phyloP scores from a whole-genome alignment of 164 flowering plant genomes.

The Sedum album region DNA sequence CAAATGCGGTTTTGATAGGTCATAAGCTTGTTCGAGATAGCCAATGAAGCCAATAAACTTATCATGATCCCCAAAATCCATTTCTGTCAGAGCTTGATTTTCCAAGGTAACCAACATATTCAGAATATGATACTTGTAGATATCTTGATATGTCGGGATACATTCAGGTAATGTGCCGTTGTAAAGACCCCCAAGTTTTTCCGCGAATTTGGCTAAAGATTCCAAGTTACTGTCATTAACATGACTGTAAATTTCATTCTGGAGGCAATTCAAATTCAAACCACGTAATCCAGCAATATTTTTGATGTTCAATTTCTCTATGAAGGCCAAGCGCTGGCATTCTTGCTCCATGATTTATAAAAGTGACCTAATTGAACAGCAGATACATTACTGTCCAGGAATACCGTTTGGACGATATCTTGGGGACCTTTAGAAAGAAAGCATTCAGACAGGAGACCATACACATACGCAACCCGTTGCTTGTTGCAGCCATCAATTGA shows the following conservation, averaged over 20 bases:
- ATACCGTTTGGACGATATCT: slow-evolving; percentile 15
- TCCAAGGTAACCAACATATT: slow-evolving; percentile 39
- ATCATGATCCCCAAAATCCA: slow-evolving; percentile 29
- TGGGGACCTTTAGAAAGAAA: slow-evolving; percentile 30
- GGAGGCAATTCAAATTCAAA: slow-evolving; percentile 50
- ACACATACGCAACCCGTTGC: slow-evolving; percentile 61
- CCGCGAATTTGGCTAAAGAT: slow-evolving; percentile 71
- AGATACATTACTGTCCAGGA: slow-evolving; percentile 15
- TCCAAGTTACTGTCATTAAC: slow-evolving; percentile 57
- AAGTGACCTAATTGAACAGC: slow-evolving; percentile 30
- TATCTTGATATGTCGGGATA: slow-evolving; percentile 58
- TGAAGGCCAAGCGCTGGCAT: slow-evolving; percentile 59
- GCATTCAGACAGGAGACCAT: slow-evolving; percentile 61
- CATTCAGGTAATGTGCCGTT: slow-evolving; percentile 29
- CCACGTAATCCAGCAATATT: slow-evolving; percentile 62
- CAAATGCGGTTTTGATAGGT: slow-evolving; percentile 36
- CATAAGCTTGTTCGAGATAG: slow-evolving; percentile 69
- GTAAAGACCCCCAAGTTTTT: slow-evolving; percentile 36
- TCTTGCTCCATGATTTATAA: slow-evolving; percentile 62
- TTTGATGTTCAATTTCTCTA: slow-evolving; percentile 67
- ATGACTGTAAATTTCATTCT: slow-evolving; percentile 44
- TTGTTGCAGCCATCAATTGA: slow-evolving; percentile 75
- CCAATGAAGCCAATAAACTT: slow-evolving; percentile 31
- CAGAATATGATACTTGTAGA: slow-evolving; percentile 50
- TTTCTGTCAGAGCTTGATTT: slow-evolving; percentile 23